phyloP scores from a whole-genome alignment of 768 basidiomycete species.

The Clavulina sp. region DNA sequence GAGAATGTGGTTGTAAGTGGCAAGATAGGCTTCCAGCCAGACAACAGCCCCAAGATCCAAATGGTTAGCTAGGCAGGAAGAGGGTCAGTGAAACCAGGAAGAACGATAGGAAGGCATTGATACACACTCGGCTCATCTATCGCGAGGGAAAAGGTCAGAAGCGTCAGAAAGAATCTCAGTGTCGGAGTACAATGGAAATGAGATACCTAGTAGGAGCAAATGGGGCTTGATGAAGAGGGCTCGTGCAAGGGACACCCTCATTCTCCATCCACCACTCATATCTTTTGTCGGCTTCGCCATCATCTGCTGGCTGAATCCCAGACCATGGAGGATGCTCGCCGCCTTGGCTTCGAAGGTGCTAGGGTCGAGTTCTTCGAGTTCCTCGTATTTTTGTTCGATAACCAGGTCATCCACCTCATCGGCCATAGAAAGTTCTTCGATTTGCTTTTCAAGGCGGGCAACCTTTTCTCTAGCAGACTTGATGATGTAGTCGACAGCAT shows the following conservation, averaged over 20 bases:
- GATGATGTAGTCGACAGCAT: constrained; percentile 95
- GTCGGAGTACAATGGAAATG: constrained; percentile 32
- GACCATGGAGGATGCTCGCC: constrained; percentile 88
- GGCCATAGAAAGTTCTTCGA: constrained; percentile 83
- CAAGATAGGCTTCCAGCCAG: constrained; percentile 95
- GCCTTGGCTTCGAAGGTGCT: constrained; percentile 92
- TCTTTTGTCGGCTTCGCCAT: constrained; percentile 95
- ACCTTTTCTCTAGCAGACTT: constrained; percentile 86
- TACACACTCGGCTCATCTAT: constrained; percentile 14
- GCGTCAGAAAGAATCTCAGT: background rate
- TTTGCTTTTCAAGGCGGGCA: constrained; percentile 77
- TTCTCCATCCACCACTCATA: constrained; percentile 98
- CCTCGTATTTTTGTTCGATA: constrained; percentile 81
- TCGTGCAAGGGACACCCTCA: constrained; percentile 93
- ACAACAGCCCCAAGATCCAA: constrained; percentile 95
- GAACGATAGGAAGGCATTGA: background rate
- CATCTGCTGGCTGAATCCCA: constrained; percentile 81
- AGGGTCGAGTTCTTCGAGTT: constrained; percentile 93
- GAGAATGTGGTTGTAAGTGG: constrained; percentile 96
- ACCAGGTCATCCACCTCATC: constrained; percentile 79
- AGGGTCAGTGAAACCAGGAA: background rate
- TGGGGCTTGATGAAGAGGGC: constrained; percentile 96
- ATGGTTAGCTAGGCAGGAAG: constrained; percentile 51
- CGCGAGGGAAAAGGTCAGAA: background rate
- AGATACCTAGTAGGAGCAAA: constrained; percentile 79